phyloP scores from a whole-genome alignment of 2,329 filamentous ascomycete genomes.

The Didymella pomorum region DNA sequence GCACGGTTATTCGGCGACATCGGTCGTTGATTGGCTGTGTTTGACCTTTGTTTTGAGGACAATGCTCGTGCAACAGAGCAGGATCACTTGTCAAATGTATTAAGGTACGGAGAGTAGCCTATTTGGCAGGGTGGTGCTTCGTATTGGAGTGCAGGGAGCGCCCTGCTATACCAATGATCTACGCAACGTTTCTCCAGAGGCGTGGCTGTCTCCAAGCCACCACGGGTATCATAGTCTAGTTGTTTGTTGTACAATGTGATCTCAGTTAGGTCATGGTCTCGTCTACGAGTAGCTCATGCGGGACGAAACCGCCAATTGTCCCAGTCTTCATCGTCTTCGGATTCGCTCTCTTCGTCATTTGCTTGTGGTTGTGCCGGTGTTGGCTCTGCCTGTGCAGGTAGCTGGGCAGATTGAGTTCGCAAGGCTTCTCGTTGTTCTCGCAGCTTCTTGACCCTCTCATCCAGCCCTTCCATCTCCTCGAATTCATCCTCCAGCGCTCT shows the following conservation, averaged over 20 bases:
- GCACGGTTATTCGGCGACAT: slow-evolving; percentile 11
- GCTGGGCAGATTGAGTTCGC: slow-evolving; percentile 33
- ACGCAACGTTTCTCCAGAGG: slow-evolving; percentile 4
- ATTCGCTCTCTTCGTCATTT: slow-evolving; percentile 46
- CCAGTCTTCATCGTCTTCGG: slow-evolving; percentile 46
- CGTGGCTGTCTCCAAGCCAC: slow-evolving; percentile 1
- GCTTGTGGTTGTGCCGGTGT: background rate
- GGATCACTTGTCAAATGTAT: background rate
- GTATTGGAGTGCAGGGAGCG: slow-evolving; percentile 14
- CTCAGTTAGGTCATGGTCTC: slow-evolving; percentile 5
- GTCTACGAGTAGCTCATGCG: slow-evolving; percentile 32
- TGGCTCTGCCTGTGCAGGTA: slow-evolving; percentile 19
- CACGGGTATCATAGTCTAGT: slow-evolving; percentile 19
- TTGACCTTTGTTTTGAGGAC: background rate
- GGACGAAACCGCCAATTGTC: slow-evolving; percentile 51
- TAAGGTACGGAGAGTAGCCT: background rate
- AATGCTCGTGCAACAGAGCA: slow-evolving; percentile 9
- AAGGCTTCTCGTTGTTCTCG: slow-evolving; percentile 57
- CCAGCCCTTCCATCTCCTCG: slow-evolving; percentile 59
- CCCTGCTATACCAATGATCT: slow-evolving; percentile 12
- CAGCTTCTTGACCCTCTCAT: slow-evolving; percentile 55
- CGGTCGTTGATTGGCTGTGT: slow-evolving; percentile 15
- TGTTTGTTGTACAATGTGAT: slow-evolving; percentile 11
- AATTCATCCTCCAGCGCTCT: slow-evolving; percentile 58
- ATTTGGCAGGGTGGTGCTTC: slow-evolving; percentile 3